phyloP scores from a whole-genome alignment of 345 rosid species.

The Lepidium africanum region DNA sequence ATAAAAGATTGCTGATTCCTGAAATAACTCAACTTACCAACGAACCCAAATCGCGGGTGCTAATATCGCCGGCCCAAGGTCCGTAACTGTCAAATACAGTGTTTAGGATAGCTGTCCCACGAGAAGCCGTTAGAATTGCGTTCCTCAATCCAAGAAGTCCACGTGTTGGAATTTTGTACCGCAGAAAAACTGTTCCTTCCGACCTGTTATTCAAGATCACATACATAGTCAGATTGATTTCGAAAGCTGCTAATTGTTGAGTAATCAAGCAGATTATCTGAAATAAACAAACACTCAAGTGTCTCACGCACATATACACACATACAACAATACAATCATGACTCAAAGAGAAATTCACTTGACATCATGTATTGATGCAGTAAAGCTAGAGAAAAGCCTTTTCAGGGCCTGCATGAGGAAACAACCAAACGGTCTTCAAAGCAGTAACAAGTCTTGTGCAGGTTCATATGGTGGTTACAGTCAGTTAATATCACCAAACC shows the following conservation, averaged over 20 bases:
- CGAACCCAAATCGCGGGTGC: slow-evolving; percentile 85
- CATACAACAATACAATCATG: background rate
- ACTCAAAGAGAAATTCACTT: background rate
- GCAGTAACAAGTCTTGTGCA: background rate
- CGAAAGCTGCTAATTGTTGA: background rate
- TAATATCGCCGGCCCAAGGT: slow-evolving; percentile 88
- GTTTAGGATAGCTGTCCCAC: slow-evolving; percentile 92
- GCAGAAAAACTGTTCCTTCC: slow-evolving; percentile 77
- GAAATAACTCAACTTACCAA: slow-evolving; percentile 61
- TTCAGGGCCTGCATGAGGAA: background rate
- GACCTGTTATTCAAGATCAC: slow-evolving; percentile 39
- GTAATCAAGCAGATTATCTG: background rate
- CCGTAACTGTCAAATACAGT: slow-evolving; percentile 87
- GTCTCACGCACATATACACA: background rate
- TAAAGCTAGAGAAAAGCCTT: background rate
- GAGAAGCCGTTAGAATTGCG: slow-evolving; percentile 94
- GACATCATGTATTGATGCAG: background rate
- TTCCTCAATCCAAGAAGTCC: slow-evolving; percentile 96
- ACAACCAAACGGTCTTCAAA: background rate
- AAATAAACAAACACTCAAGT: background rate
- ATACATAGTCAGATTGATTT: slow-evolving; percentile 4
- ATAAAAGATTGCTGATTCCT: background rate
- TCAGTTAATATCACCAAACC: background rate
- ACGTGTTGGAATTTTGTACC: slow-evolving; percentile 90
- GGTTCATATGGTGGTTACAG: background rate